These are phyloP conservation scores for Magnolia sinica DNA, from an alignment of 164 flowering plant species.

Conservation along the genomic window DNA sequence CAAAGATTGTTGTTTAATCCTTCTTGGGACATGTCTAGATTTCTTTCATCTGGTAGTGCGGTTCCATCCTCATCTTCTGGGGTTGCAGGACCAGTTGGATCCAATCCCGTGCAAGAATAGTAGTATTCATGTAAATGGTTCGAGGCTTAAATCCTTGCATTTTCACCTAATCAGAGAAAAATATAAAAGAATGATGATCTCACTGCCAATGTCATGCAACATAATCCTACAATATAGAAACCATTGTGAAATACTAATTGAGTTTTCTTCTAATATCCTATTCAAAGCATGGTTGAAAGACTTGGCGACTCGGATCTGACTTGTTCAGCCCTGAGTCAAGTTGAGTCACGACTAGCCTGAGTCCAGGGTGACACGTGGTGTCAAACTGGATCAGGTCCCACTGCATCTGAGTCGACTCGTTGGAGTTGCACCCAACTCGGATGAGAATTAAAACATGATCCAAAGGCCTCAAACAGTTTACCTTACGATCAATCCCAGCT, in stretches of 20 bases:
- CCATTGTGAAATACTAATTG: neutral
- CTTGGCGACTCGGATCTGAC: too few relatives aligned
- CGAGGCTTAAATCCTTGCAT: neutral
- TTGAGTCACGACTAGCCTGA: too few relatives aligned
- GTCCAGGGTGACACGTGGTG: too few relatives aligned
- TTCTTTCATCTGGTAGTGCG: neutral
- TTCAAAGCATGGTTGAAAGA: neutral
- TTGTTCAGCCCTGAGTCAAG: too few relatives aligned
- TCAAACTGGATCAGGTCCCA: too few relatives aligned
- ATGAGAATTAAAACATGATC: too few relatives aligned
- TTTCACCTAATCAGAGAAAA: neutral
- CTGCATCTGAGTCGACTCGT: too few relatives aligned
- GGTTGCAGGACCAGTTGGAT: neutral
- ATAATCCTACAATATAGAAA: neutral
- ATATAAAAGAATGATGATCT: neutral
- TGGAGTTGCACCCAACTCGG: too few relatives aligned
- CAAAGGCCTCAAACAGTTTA: neutral
- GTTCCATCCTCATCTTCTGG: neutral
- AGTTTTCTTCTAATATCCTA: neutral
- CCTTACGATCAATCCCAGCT: slow-evolving; percentile 51
- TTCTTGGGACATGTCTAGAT: neutral
- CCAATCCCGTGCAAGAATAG: neutral
- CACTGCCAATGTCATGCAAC: neutral
- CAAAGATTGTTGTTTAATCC: neutral
- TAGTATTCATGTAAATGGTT: neutral